Conservation (phyloP, 768 basidiomycete genomes). For the Punctularia strigosozonata region DNA sequence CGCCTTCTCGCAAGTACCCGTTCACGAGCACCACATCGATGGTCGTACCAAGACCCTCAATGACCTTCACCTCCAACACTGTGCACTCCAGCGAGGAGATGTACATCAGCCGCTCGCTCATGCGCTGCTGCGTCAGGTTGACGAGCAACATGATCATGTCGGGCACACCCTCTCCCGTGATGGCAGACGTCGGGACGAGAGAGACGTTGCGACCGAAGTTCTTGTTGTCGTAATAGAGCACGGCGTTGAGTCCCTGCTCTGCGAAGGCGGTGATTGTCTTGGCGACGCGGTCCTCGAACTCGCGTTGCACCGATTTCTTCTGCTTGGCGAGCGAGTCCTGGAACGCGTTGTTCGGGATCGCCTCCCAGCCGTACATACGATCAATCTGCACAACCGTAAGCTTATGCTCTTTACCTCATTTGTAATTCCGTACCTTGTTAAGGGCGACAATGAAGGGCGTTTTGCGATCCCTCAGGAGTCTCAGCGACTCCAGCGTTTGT, state of each 20-base stretch:
- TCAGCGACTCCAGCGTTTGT: constrained; percentile 95
- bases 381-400: constrained; percentile 55
- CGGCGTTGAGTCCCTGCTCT: constrained; percentile 94
- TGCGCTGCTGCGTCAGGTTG: constrained; percentile 94
- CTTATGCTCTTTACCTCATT: background rate
- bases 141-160: constrained; percentile 99
- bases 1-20: constrained; percentile 83
- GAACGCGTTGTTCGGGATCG: constrained; percentile 89
- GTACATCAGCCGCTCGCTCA: constrained; percentile 98
- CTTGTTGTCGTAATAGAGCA: constrained; percentile 97
- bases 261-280: constrained; percentile 89
- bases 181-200: constrained; percentile 93
- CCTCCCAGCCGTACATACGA: constrained; percentile 91
- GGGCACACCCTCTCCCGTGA: constrained; percentile 96
- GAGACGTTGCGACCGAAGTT: constrained; percentile 90
- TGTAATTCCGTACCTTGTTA: constrained; percentile 59
- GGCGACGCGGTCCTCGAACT: constrained; percentile 81
- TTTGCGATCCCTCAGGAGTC: constrained; percentile 82
- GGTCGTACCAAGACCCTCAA: constrained; percentile 95
- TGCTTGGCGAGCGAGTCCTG: constrained; percentile 84
- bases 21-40: constrained; percentile 96
- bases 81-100: constrained; percentile 95
- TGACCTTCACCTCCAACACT: constrained; percentile 95
- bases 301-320: constrained; percentile 63
- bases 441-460: constrained; percentile 98